Evolutionary conservation across 2,329 filamentous ascomycete species (phyloP), one percentile per base, ranked within the genome.

Genomic region (Rutstroemia sp.): DNA sequence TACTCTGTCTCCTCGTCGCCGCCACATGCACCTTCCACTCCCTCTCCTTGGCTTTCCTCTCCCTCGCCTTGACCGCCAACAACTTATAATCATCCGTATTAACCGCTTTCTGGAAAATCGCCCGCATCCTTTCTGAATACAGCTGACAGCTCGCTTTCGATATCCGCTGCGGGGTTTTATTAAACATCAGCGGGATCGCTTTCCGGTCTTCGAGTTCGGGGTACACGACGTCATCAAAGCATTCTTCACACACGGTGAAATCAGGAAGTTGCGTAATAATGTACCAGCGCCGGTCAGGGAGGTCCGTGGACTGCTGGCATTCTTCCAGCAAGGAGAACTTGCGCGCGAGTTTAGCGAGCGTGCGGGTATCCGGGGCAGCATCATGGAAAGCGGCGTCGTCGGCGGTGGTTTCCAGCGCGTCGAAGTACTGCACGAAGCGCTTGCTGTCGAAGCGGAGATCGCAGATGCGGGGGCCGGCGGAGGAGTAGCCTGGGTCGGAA

Each of bases 221-320:
- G 71, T 80, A 82, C n/a, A 96, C 82, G 0, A 89, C 80, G 21
- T 89, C 84, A 16, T 89, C 81, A 68, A 88, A 96, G 70, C 92
- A 97, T 70, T 92, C 89, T 61, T 88, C 83, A 71, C 92, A 97
- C 4, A 95, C 86, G 0, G 87, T 90, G 65, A 96, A 83, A 48
- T 91, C 81, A 0, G 87, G 88, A 0, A 95, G 73, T 14, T 81
- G 76, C 0, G 87, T 82, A 69, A 95, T 89, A 55, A 81, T 84
- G 69, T 95, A 85, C 92, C 92, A 96, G 40, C 78, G 74, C 50
- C 74, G 74, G 8, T 87, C 73, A 62, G 90, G 77, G 0, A 83
- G 76, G 5, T 76, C 69, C 30, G 71, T 69, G 34, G 73, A 73
- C 8, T 69, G 70, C n/a, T 62, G 61, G 39, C 67, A 69, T 57